These are phyloP conservation scores for Ophiosphaerella korrae DNA, from an alignment of 2,329 filamentous ascomycete genomes.

Conservation along the genomic window DNA sequence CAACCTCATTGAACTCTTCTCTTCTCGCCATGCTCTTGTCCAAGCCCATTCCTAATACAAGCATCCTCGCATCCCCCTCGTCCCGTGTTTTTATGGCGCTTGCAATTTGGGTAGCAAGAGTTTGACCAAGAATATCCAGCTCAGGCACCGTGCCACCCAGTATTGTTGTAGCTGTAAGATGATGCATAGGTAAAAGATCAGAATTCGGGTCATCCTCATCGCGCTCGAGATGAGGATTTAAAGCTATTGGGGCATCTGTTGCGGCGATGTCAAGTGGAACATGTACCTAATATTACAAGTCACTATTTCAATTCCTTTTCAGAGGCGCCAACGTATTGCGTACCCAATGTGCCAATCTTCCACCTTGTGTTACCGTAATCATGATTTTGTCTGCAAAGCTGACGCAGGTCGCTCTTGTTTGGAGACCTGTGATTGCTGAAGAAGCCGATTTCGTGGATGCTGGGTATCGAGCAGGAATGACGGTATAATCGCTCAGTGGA, in stretches of 20 bases:
- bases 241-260: slow-evolving; percentile 64
- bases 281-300: slow-evolving; percentile 63
- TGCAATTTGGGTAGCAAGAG: slow-evolving; percentile 87
- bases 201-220: slow-evolving; percentile 46
- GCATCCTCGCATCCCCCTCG: slow-evolving; percentile 63
- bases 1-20: slow-evolving; percentile 50
- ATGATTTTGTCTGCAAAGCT: slow-evolving; percentile 90
- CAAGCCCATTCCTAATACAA: slow-evolving; percentile 65
- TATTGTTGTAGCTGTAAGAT: slow-evolving; percentile 84
- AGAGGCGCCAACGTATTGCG: slow-evolving; percentile 17
- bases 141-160: slow-evolving; percentile 81
- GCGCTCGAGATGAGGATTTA: slow-evolving; percentile 50
- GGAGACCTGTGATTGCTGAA: slow-evolving; percentile 68
- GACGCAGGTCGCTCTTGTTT: slow-evolving; percentile 74
- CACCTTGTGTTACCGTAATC: slow-evolving; percentile 84
- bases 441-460: slow-evolving; percentile 61
- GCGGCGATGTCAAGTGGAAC: slow-evolving; percentile 75
- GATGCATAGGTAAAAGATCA: slow-evolving; percentile 72
- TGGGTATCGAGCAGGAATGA: slow-evolving; percentile 64
- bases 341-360: slow-evolving; percentile 91
- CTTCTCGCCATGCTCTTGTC: slow-evolving; percentile 58
- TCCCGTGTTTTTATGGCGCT: slow-evolving; percentile 75
- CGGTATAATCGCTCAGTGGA: slow-evolving; percentile 21
- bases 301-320: background rate
- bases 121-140: slow-evolving; percentile 81